Conservation (phyloP, 306 rosid species). For the Alnus rubra region DNA sequence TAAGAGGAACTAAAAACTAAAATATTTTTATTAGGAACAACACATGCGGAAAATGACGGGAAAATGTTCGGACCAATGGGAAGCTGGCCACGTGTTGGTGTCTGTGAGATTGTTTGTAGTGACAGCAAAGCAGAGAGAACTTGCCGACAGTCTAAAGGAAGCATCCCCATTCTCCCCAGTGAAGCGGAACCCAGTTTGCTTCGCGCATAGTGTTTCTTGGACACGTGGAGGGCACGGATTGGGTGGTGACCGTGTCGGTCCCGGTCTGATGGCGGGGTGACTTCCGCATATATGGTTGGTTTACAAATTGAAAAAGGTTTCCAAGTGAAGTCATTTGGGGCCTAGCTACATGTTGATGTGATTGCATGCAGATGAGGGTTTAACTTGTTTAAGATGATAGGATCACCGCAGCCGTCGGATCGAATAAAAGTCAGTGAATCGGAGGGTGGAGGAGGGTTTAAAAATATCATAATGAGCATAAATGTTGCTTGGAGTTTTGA, state of each 20-base stretch:
- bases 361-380: background rate
- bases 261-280: background rate
- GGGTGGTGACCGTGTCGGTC: background rate
- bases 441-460: slow-evolving; percentile 11
- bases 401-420: slow-evolving; percentile 22
- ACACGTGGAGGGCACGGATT: slow-evolving; percentile 22
- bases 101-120: slow-evolving; percentile 33
- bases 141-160: slow-evolving; percentile 64
- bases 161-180: background rate
- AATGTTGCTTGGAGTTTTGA: slow-evolving; percentile 35
- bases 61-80: slow-evolving; percentile 30
- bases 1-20: background rate
- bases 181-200: slow-evolving; percentile 17
- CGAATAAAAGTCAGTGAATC: slow-evolving; percentile 10
- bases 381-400: background rate
- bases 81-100: slow-evolving; percentile 32
- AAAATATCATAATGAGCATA: background rate
- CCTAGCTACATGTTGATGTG: background rate
- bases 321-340: slow-evolving; percentile 24
- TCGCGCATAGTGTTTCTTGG: background rate
- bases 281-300: background rate
- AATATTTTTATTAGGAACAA: slow-evolving; percentile 1
- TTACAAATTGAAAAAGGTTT: slow-evolving; percentile 7
- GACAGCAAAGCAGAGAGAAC: slow-evolving; percentile 60
- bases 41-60: slow-evolving; percentile 3